Base-by-base conservation (phyloP, 805 yeast species). In the Candida palmyrensis region DNA sequence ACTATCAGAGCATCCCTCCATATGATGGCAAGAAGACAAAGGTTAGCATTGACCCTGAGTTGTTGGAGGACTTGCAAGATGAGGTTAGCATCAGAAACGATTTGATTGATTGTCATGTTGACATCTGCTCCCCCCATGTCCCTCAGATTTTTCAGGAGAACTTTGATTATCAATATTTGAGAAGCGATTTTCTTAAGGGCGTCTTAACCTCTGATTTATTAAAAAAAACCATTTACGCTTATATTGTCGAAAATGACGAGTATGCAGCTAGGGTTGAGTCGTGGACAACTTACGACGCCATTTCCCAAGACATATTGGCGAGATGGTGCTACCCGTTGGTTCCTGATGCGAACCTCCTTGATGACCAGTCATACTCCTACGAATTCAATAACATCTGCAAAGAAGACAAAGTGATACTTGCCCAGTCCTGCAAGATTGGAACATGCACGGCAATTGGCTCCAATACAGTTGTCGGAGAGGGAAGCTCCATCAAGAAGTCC, bases 211-310 rank as follows among this genome's bases (percentile, higher is more conserved):
- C 94, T 32, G 98, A 92, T 58, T 72, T 92, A 46, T 66, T 92
- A 46, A 89, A 88, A 43, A 90, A 92, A 54, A 83, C 89, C 36
- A 84, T 92, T 19, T 90, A 90, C 57, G 87, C 95, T 0, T 88
- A 86, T 51, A 76, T 89, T 28, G 74, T 92, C 13, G 77, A 75
- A 32, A 80, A 77, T 34, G 80, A 82, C 38, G 70, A 62, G 41
- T 89, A 88, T 51, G 96, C 96, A 18, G 92, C 95, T 2, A 75
- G 98, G 52, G 97, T 87, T n/a, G 94, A 89, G 51, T 82, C 90
- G 53, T 82, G 92, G 81, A 85, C 85, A 51, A 87, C 97, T 0
- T 92, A 89, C 57, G 90, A 83, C 53, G 89, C 95, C 8, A 78
- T 92, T 11, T 76, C 94, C 11, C 92, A 85, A 57, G 97, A 92